These are phyloP conservation scores for Isoetes taiwanensis DNA, from an alignment of 75 land plant genomes.

Conservation along the genomic window DNA sequence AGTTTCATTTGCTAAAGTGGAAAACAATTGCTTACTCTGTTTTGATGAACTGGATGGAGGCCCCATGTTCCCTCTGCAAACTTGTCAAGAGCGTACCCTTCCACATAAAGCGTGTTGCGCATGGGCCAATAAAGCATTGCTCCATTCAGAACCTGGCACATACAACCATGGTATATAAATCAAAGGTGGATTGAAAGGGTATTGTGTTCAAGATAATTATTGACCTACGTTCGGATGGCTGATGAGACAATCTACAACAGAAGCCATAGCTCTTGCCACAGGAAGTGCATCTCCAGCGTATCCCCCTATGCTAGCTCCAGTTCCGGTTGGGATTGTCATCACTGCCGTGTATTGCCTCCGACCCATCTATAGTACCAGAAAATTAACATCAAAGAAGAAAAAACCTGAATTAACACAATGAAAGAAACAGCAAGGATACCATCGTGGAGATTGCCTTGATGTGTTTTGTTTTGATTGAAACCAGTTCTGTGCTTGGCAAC, in stretches of 20 bases:
- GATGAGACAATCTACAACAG: slow-evolving; percentile 86
- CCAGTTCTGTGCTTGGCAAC: no score
- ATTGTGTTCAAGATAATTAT: not conserved
- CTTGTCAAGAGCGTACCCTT: slow-evolving; percentile 82
- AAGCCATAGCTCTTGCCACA: slow-evolving; percentile 70
- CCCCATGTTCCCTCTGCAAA: slow-evolving; percentile 88
- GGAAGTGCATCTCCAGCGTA: slow-evolving; percentile 93
- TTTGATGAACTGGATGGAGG: slow-evolving; percentile 77
- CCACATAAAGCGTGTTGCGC: slow-evolving; percentile 70
- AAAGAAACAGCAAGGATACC: no score
- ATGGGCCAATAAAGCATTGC: slow-evolving; percentile 98
- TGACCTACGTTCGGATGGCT: slow-evolving; percentile 82
- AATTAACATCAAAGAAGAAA: no score
- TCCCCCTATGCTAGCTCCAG: slow-evolving; percentile 86
- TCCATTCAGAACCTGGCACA: slow-evolving; percentile 74
- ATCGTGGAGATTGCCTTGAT: no score
- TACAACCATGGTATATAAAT: not conserved
- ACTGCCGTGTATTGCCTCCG: slow-evolving; percentile 71
- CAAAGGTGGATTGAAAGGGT: not conserved
- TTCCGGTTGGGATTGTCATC: slow-evolving; percentile 92
- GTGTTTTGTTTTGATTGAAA: no score
- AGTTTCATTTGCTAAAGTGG: not conserved
- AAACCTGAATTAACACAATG: no score
- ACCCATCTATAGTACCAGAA: no score
- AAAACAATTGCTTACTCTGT: slow-evolving; percentile 34